Base-by-base conservation (phyloP, 2,329 filamentous ascomycete genomes). In the Pyrenochaeta sp. region DNA sequence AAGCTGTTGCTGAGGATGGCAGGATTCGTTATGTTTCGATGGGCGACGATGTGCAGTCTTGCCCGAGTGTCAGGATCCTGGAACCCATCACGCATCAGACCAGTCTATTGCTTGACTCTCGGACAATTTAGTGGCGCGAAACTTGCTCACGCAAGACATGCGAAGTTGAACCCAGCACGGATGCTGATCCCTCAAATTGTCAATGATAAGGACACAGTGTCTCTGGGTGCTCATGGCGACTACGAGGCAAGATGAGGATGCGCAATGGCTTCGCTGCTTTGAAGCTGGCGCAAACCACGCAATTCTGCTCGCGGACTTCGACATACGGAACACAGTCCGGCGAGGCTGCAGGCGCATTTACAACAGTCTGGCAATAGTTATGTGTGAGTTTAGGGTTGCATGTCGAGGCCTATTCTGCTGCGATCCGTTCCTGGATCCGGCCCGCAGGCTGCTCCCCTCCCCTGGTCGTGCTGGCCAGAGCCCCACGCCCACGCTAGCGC, bases 91-190 rank as follows among this genome's bases (percentile, higher is more conserved):
- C 44, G 67, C 55, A 38, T 60, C 62, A 63, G 55, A 44, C 48
- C 36, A 38, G 47, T 50, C 20, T 35, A 23, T 37, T 40, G 48
- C 46, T 52, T 52, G 41, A 53, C 51, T 43, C 44, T 60, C 48
- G 53, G 56, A 42, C 50, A 38, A 45, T 43, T 28, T 54, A 49
- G 48, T 55, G 62, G 62, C 62, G 57, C 57, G 50, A 65, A 69
- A 68, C 63, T 57, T 68, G 67, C 67, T 68, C 67, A 67, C 51
- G 31, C 31, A 3, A 34, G 31, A 13, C 19, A 13, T 22, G 7
- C 8, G 31, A 8, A 14, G 11, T 38, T 23, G 5, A 14, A 13
- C 20, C 18, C 19, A 13, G 13, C 34, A 20, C 29, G 22, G 9
- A 36, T 17, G 27, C 38, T 28, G 22, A 26, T 39, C 2, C 18